Base-by-base conservation (phyloP, 1,284 basidiomycete species). In the Malassezia caprae region DNA sequence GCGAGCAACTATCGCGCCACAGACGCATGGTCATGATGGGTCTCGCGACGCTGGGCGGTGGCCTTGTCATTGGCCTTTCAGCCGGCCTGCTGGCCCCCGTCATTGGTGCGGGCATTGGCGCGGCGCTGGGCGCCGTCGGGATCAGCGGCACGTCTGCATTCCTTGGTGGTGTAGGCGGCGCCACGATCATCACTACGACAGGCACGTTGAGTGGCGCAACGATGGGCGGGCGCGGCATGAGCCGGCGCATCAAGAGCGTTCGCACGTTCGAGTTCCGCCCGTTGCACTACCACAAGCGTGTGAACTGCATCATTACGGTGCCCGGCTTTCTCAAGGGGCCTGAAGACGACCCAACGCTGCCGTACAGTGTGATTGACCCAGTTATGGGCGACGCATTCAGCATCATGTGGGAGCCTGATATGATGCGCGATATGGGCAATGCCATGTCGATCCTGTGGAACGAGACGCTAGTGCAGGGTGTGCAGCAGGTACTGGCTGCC, bases 391-490 rank as follows among this genome's bases (percentile, higher is more conserved):
- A 74, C 41, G 61, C 55, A 12, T 74, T 74, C 51, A 64, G 63
- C 35, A 63, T 74, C 3, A 54, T 73, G 32, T 74, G 72, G 72
- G 72, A 74, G 53, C 72, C 72, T 1, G 70, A 74, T 43, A 74
- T 74, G 72, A 74, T 74, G 72, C 64, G 65, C 37, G 72, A 74
- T 44, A 74, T 74, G 72, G 72, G 72, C 23, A 68, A 74, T 32
- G 69, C 72, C 32, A 67, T 74, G 41, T 65, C 67, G 24, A 63
- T 74, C 8, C 63, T 74, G 2, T 74, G 69, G 69, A 73, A 66
- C 63, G 72, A 74, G 55, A 74, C 72, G 45, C 58, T 74, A n/a
- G 64, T 71, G 2, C 66, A 68, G 53, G 72, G 70, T 46, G 67
- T 72, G 3, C 72, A 74, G 59, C 70, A 72, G 51, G 67, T 72